phyloP scores from a whole-genome alignment of 1,284 basidiomycete species.

The Ceratobasidium sp. region DNA sequence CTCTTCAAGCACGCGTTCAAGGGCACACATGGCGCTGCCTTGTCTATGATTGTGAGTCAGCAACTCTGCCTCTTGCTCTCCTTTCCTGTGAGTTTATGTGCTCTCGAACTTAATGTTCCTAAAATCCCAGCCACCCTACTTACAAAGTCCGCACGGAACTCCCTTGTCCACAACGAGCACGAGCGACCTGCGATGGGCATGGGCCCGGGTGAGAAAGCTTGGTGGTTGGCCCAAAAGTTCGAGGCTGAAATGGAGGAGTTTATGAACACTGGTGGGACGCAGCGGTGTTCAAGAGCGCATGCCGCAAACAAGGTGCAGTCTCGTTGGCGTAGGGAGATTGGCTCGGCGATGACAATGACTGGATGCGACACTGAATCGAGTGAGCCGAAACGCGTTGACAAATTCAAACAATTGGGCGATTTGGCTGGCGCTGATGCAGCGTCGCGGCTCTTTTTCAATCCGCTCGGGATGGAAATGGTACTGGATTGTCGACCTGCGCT shows the following conservation, averaged over 20 bases:
- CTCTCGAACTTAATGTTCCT: not conserved
- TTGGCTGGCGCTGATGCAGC: not conserved
- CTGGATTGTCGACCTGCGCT: not conserved
- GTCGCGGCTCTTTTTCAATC: not conserved
- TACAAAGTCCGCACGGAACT: not conserved
- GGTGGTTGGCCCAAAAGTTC: conserved; percentile 2
- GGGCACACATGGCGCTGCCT: not conserved
- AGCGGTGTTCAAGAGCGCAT: not conserved
- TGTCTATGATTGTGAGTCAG: not conserved
- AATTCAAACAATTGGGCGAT: not conserved
- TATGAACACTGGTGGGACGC: not conserved
- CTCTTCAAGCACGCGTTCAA: not conserved
- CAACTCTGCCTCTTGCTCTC: too few species aligned
- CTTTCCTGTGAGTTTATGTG: too few species aligned
- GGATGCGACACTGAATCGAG: not conserved
- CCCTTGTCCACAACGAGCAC: not conserved
- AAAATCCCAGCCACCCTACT: not conserved
- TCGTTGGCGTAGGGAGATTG: not conserved
- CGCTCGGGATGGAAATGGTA: conserved; percentile 1
- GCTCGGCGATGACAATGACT: not conserved
- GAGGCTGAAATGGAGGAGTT: not conserved
- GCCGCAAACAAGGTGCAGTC: not conserved
- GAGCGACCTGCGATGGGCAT: not conserved
- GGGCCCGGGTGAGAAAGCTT: not conserved
- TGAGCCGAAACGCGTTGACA: not conserved